A percentile compares a stretch with the other conserved stretches of the same genome.
These are phyloP conservation scores for Penicillium sp. DNA, from an alignment of 2,329 filamentous ascomycete genomes.

Conservation along the genomic window DNA sequence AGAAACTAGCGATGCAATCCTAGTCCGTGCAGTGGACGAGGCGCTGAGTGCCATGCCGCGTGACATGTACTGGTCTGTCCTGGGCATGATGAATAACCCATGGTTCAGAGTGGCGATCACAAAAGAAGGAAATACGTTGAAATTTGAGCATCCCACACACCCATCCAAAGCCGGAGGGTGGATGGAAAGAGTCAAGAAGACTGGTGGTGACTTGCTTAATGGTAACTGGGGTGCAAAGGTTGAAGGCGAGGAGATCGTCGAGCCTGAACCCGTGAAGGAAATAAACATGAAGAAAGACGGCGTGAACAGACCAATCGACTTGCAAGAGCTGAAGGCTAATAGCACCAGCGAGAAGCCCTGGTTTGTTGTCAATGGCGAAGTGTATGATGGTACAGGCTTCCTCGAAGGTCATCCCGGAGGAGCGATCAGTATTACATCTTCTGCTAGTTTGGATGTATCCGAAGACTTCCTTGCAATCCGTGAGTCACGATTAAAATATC, in stretches of 20 bases:
- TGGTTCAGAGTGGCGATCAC: slow-evolving; percentile 84
- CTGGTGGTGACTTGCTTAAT: slow-evolving; percentile 75
- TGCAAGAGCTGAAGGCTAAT: slow-evolving; percentile 71
- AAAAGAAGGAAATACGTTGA: slow-evolving; percentile 62
- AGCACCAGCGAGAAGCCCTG: slow-evolving; percentile 67
- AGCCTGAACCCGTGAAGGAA: slow-evolving; percentile 58
- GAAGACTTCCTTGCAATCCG: slow-evolving; percentile 93
- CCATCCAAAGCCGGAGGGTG: slow-evolving; percentile 78
- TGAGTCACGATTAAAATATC: slow-evolving; percentile 51
- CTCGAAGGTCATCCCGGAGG: slow-evolving; percentile 82
- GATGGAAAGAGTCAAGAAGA: slow-evolving; percentile 89
- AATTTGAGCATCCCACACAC: slow-evolving; percentile 87
- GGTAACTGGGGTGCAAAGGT: slow-evolving; percentile 80
- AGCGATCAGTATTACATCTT: slow-evolving; percentile 77
- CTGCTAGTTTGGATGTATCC: slow-evolving; percentile 76
- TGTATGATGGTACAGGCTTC: slow-evolving; percentile 82
- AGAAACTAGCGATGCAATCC: slow-evolving; percentile 65
- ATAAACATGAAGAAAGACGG: slow-evolving; percentile 75
- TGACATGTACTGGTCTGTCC: slow-evolving; percentile 94
- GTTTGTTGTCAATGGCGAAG: slow-evolving; percentile 86
- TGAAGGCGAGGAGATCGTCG: slow-evolving; percentile 48
- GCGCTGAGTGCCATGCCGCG: slow-evolving; percentile 80
- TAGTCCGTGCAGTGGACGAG: slow-evolving; percentile 88
- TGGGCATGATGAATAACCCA: slow-evolving; percentile 98
- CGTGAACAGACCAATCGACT: slow-evolving; percentile 61